Evolutionary conservation across 2,329 filamentous ascomycete species (phyloP), one percentile per base, ranked within the genome.

Genomic region (Elsinoe arachidis): DNA sequence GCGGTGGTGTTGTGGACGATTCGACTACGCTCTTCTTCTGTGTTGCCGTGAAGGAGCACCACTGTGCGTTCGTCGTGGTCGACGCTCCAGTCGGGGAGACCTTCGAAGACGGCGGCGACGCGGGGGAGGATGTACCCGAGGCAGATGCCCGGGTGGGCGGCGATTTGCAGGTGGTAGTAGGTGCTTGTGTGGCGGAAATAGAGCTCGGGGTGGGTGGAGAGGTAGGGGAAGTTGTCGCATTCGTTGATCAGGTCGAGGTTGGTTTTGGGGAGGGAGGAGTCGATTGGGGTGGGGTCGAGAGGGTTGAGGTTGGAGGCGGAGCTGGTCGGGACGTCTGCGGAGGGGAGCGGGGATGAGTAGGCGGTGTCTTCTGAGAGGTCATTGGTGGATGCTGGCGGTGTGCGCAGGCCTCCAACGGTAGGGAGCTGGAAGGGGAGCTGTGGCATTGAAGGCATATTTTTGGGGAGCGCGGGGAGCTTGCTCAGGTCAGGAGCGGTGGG

Each of bases 161-260:
- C 73, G 14, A 88, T 83, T 67, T 84, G 88, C 61, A 95, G 78
- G 23, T 76, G 77, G 65, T 83, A 80, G 70, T 82, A 83, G 9
- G 77, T 66, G 53, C 68, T 66, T 59, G 70, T 63, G 58, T 70
- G 68, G 7, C 68, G 64, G 44, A 78, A 73, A 69, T 86, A 83
- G 53, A 75, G 74, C 58, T 78, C 69, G 9, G 81, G 78, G 62
- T 85, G 75, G 56, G 76, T 77, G 57, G 85, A 78, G 57, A 80
- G 78, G 72, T 95, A 89, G 1, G 90, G 90, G 67, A 95, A 95
- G 66, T 73, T 78, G 68, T 83, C 80, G 71, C 79, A 81, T 69
- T 82, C 78, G 55, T 76, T 72, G 49, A 83, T 69, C 23, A 83
- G 71, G 54, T 82, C 78, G 52, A 83, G 71, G 61, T 81, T 78